Conservation (phyloP, 208 protist species). For the Acanthamoeba rhysodes region DNA sequence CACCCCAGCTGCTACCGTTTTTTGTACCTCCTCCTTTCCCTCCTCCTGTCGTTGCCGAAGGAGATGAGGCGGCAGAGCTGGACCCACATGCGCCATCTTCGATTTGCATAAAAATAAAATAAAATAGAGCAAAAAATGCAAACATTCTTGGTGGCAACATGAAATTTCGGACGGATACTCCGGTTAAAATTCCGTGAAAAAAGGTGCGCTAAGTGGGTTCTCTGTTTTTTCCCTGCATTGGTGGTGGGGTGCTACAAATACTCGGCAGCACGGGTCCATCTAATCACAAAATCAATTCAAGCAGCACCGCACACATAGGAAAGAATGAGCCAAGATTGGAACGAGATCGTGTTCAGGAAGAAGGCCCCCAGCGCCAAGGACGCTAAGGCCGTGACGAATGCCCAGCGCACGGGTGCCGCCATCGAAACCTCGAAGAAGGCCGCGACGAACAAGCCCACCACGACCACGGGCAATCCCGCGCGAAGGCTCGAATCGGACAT, state of each 20-base stretch:
- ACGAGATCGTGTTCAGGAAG: conserved; percentile 27
- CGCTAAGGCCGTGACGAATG: neutral
- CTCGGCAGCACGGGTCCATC: neutral
- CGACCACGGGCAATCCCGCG: neutral
- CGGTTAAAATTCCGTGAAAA: too few relatives aligned
- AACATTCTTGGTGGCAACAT: too few relatives aligned
- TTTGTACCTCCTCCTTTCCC: neutral
- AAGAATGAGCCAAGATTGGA: conserved; percentile 58
- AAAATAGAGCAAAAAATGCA: too few relatives aligned
- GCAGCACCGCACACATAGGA: neutral
- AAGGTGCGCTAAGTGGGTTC: too few relatives aligned
- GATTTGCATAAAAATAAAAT: neutral
- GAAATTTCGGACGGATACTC: too few relatives aligned
- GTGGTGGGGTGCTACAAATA: too few relatives aligned
- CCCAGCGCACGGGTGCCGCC: conserved; percentile 46
- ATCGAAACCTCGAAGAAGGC: conserved; percentile 52
- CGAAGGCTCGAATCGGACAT: neutral
- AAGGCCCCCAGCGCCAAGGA: conserved; percentile 64
- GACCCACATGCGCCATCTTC: neutral
- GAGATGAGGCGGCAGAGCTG: conserved; percentile 11
- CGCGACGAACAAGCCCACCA: conserved; percentile 19
- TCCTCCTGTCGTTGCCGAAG: neutral
- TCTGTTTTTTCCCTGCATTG: too few relatives aligned
- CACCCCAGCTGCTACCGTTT: neutral
- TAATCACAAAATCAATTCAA: neutral